These are phyloP conservation scores for Hura crepitans DNA, from an alignment of 441 rosid genomes.

Conservation along the genomic window DNA sequence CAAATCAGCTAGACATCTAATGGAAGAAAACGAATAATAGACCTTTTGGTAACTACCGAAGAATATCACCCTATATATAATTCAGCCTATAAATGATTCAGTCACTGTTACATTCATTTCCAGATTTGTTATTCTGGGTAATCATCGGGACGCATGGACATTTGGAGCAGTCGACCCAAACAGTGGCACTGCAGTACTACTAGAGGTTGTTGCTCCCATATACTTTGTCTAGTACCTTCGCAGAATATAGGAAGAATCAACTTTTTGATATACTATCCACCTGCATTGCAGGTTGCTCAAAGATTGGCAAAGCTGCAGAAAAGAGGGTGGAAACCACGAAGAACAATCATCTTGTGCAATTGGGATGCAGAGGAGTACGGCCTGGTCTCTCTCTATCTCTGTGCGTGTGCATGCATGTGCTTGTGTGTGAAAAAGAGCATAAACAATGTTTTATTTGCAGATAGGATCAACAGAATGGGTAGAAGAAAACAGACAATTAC, in stretches of 20 bases:
- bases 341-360: conserved; percentile 71
- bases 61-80: not conserved
- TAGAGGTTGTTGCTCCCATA: conserved; percentile 47
- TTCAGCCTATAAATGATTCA: not conserved
- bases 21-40: not conserved
- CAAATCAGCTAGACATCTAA: not conserved
- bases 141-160: conserved; percentile 92
- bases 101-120: conserved; percentile 11
- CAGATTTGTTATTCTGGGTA: conserved; percentile 72
- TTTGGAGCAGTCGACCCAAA: conserved; percentile 94
- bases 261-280: conserved; percentile 13
- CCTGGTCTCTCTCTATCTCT: conserved; percentile 49
- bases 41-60: not conserved
- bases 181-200: conserved; percentile 77
- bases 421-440: conserved; percentile 15
- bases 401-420: not conserved
- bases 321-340: conserved; percentile 72
- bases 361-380: conserved; percentile 98
- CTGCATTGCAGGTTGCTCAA: conserved; percentile 47
- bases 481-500: conserved; percentile 74
- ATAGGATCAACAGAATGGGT: conserved; percentile 95
- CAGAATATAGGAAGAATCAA: not conserved
- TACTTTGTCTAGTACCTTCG: not conserved
- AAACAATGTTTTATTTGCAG: conserved; percentile 34
- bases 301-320: conserved; percentile 60